Percentiles rank a stretch among this genome's conserved stretches.
Conservation (phyloP, 2,329 filamentous ascomycete genomes). For the Arthroderma sp. region DNA sequence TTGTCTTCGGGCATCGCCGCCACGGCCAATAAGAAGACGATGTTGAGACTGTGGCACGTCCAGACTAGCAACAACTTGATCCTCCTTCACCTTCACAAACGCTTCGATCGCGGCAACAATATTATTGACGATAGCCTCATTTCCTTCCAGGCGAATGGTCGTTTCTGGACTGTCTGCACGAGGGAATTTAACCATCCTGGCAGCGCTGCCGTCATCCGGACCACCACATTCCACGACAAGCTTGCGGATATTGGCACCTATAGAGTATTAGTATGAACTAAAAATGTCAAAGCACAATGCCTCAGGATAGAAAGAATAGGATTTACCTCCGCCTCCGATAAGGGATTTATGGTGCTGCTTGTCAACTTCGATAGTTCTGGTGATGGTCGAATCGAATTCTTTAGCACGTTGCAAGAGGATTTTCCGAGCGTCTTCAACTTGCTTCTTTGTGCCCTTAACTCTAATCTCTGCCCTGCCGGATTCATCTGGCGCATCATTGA, state of each 20-base stretch:
- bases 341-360: slow-evolving; percentile 83
- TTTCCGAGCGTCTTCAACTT: slow-evolving; percentile 86
- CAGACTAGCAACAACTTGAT: slow-evolving; percentile 61
- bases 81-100: slow-evolving; percentile 72
- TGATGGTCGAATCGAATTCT: slow-evolving; percentile 80
- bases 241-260: slow-evolving; percentile 70
- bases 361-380: slow-evolving; percentile 75
- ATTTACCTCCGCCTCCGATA: slow-evolving; percentile 77
- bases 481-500: slow-evolving; percentile 53
- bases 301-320: slow-evolving; percentile 1
- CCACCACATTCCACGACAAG: slow-evolving; percentile 83
- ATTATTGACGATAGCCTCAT: slow-evolving; percentile 71
- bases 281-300: background rate
- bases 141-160: slow-evolving; percentile 77
- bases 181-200: slow-evolving; percentile 88
- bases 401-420: slow-evolving; percentile 73
- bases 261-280: slow-evolving; percentile 26
- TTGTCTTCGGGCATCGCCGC: slow-evolving; percentile 71
- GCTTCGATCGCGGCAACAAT: slow-evolving; percentile 70
- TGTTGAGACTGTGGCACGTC: slow-evolving; percentile 87
- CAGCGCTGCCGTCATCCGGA: slow-evolving; percentile 71
- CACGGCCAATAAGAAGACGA: slow-evolving; percentile 76
- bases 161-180: slow-evolving; percentile 72
- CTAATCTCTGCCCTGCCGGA: slow-evolving; percentile 67
- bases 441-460: slow-evolving; percentile 81